Evolutionary conservation across 2,329 filamentous ascomycete species (phyloP).

Genomic region (Talaromyces islandicus): DNA sequence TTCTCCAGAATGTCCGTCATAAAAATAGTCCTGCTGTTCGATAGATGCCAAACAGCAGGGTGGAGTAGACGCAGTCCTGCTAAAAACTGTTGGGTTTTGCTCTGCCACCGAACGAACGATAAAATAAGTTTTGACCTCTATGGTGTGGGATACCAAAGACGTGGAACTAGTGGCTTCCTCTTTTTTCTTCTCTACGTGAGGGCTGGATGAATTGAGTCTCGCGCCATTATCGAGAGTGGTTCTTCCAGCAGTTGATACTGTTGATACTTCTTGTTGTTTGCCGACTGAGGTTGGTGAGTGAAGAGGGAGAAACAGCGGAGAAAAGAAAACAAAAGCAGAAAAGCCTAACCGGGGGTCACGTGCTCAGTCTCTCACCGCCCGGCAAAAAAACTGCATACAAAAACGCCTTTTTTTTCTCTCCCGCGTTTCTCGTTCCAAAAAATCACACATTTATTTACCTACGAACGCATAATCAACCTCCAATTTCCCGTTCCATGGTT

Average conservation of each 20-base stretch:
- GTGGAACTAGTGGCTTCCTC: slow-evolving; percentile 31
- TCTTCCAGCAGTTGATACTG: background rate
- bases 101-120: slow-evolving; percentile 42
- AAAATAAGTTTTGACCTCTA: slow-evolving; percentile 32
- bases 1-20: slow-evolving; percentile 37
- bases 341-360: background rate
- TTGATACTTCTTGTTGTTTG: too few species aligned
- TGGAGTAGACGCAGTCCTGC: slow-evolving; percentile 46
- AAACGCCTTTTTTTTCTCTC: background rate
- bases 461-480: slow-evolving; percentile 47
- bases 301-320: background rate
- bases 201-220: background rate
- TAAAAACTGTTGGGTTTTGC: slow-evolving; percentile 44
- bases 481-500: slow-evolving; percentile 28
- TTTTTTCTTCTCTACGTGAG: background rate
- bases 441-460: slow-evolving; percentile 31
- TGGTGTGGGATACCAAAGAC: slow-evolving; percentile 29
- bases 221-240: slow-evolving; percentile 6
- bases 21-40: slow-evolving; percentile 41
- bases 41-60: slow-evolving; percentile 36
- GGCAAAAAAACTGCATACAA: background rate
- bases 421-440: slow-evolving; percentile 13
- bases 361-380: background rate
- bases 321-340: background rate
- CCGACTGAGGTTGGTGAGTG: background rate